Base-by-base conservation (phyloP, 1,284 basidiomycete species). In the Marasmius oreades region DNA sequence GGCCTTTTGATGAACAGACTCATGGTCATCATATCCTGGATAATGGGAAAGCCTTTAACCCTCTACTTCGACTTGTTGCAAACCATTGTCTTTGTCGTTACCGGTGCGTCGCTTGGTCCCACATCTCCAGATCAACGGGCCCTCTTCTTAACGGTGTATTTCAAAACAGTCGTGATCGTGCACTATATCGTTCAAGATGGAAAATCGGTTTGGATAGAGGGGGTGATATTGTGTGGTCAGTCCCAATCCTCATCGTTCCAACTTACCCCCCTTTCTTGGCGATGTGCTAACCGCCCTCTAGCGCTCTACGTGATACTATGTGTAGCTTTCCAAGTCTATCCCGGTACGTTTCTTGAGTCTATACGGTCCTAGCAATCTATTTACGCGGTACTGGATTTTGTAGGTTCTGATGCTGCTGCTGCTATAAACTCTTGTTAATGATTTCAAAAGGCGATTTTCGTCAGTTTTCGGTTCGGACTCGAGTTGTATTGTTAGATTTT, bases 161-260 rank as follows among this genome's bases (percentile, higher is more conserved):
- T 52, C 16, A 10, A 31, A 8, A 28, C 33, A 44, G 54, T 55
- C 16, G 10, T 55, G 8, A 31, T 51, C 20, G 54, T 55, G 16
- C 39, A 48, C 20, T 55, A 50, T 23, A 51, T 55, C 16, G 36
- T 55, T 11, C 54, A 55, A 26, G 54, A 55, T 12, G 54, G 54
- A 7, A 55, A 51, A 31, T 50, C 54, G 3, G 37, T 50, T 28
- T 55, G 54, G 54, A 55, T 55, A 36, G 54, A 55, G 28, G 54
- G 54, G 12, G 46, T 51, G 3, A 31, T 55, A 16, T 39, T 55
- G 14, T 44, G 5, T 18, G 47, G 45, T 50, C 26, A 36, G 53
- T 34, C 36, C 23, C 52, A 24, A 18, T 44, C 14, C 18, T 11
- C 14, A 23, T 22, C 12, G 16, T 11, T 31, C 18, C 51, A 20